Evolutionary conservation across 768 basidiomycete genomes (phyloP).

Genomic region (Kwoniella botswanensis): DNA sequence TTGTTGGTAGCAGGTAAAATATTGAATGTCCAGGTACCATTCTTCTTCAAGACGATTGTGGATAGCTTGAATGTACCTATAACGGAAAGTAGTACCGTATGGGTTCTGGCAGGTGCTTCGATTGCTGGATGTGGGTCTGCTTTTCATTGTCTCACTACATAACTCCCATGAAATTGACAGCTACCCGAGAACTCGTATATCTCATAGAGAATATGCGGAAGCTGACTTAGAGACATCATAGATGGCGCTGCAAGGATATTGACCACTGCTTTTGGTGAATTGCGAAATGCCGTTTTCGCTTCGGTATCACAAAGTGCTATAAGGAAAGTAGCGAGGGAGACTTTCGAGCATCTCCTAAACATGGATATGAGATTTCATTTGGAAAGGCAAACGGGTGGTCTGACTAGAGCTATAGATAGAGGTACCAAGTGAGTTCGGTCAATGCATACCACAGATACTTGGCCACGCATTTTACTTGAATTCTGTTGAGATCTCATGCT

Average conservation of each 20-base stretch:
- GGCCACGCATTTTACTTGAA: not conserved
- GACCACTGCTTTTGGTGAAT: conserved; percentile 85
- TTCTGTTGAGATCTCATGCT: not conserved
- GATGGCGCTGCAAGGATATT: conserved; percentile 90
- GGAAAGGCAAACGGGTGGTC: conserved; percentile 88
- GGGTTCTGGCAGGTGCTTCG: conserved; percentile 87
- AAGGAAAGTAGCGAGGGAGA: conserved; percentile 91
- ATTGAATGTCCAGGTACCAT: conserved; percentile 96
- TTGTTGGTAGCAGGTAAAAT: conserved; percentile 87
- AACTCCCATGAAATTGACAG: too few relatives aligned
- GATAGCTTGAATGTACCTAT: conserved; percentile 87
- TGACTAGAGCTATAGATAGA: conserved; percentile 94
- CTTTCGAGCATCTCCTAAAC: conserved; percentile 89
- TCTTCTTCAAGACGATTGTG: conserved; percentile 89
- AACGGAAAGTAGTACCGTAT: conserved; percentile 74
- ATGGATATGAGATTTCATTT: conserved; percentile 92
- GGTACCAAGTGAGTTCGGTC: conserved; percentile 82
- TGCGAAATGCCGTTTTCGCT: conserved; percentile 94
- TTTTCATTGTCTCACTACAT: not conserved
- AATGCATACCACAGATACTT: not conserved
- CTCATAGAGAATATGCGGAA: not conserved
- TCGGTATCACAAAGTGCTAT: conserved; percentile 93
- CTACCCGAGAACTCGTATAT: not conserved
- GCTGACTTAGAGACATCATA: conserved; percentile 54
- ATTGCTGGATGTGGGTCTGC: conserved; percentile 81